Base-by-base conservation (phyloP, 371 early-diverging fungal species). In the Catenaria anguillulae region DNA sequence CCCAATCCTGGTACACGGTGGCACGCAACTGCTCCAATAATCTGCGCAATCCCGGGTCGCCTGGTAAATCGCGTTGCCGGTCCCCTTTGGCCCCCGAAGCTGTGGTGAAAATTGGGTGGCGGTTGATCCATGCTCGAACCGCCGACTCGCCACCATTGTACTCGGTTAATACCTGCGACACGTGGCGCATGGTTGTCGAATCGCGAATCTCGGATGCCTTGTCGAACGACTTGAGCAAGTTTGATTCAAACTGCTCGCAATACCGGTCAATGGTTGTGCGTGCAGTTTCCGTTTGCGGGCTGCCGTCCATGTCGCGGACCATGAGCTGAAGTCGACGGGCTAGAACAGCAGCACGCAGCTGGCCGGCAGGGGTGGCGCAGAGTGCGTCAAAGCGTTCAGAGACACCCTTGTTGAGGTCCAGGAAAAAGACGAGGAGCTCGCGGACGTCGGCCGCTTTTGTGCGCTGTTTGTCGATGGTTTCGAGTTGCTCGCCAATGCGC, bases 101-200 rank as follows among this genome's bases (percentile, higher is more conserved):
- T 17, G 5, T 40, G 70, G 90, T 83, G 66, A 96, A 95, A 65
- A 96, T 93, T 62, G 89, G 89, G 66, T 96, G 94, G 68, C 95
- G 97, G 73, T 92, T 93, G 40, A 97, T 87, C 66, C 93, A 97
- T 10, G 83, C 86, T 65, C 92, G 92, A 21, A 95, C 84, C 66
- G 92, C 91, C 0, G 93, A 93, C 55, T 84, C 79, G 33, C 97
- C 96, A 33, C 97, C 96, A 65, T 97, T 97, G 74, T 94, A 92
- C 59, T 93, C 92, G 56, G 84, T 78, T 59, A 97, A 73, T 2
- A 89, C 84, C 63, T 82, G 82, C 35, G 94, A 92, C 64, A 84
- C 86, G 48, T 83, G 80, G 63, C 74, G 71, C 85, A 84, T 84
- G n/a, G 63, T 68, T n/a, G 64, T 69, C n/a, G 70, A 64, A 61